Evolutionary conservation across 805 yeast species (phyloP), one percentile per base, ranked within the genome.

Genomic region (Lipomyces spencermartinsiae): DNA sequence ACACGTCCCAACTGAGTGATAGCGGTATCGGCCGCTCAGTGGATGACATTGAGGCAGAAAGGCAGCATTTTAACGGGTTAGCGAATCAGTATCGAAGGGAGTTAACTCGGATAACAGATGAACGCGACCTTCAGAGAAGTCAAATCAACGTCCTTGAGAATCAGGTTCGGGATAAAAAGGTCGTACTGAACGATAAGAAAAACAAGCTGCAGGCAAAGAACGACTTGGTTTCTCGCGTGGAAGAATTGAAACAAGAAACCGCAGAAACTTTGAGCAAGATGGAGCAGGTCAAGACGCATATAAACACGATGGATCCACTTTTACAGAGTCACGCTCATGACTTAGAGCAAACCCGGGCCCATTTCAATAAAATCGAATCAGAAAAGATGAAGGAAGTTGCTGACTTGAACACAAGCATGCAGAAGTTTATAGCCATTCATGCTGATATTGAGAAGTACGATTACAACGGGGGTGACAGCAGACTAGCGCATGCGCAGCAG

Each of bases 141-240:
- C 86, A 84, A 49, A 64, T 84, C 25, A 79, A 80, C 7, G 77
- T 80, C 14, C 71, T 87, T 29, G 89, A 88, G 66, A 82, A 79
- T 43, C 77, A 77, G 46, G 77, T 87, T 14, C 86, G 87, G 66
- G 91, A 88, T 71, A 82, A 83, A 63, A 81, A 82, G 72, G 76
- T 89, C 57, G 73, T 75, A 2, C 83, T 90, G 33, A 85, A 86
- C 71, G 82, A 84, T 57, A 75, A 86, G 65, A 90, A 88, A 73
- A 81, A 80, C 59, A 78, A 86, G 4, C 78, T 86, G 37, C 75
- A 82, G 58, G 89, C 87, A 65, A 80, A 83, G 46, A 78, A 78
- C 25, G 81, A 79, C 33, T 39, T 70, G 54, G 39, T 19, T 10
- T 55, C 58, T 4, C 61, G 73, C 16, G 39, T 63, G 9, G 66